These are phyloP conservation scores for Phytophthora multivora DNA, from an alignment of 352 stramenopile genomes.

Conservation along the genomic window DNA sequence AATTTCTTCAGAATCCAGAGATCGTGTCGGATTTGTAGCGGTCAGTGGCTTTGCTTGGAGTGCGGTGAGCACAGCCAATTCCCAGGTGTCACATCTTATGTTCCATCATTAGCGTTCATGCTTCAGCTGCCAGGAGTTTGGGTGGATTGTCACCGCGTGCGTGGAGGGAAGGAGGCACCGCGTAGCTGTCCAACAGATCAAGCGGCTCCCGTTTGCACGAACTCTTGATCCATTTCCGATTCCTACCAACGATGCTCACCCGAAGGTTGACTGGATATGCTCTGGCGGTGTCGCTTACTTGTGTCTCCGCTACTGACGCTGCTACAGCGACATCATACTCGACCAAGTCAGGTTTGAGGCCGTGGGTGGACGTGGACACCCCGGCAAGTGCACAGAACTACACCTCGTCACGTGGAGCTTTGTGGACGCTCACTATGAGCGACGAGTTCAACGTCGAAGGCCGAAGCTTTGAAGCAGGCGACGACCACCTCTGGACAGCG, in stretches of 20 bases:
- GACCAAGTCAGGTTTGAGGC: constrained; percentile 51
- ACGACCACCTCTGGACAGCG: constrained; percentile 94
- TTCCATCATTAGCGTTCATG: constrained; percentile 21
- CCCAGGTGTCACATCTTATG: constrained; percentile 23
- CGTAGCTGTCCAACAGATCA: constrained; percentile 17
- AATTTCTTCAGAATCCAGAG: no score
- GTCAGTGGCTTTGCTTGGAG: constrained; percentile 18
- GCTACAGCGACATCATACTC: constrained; percentile 22
- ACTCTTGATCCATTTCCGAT: constrained; percentile 11
- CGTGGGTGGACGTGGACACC: constrained; percentile 64
- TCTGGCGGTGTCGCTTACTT: background rate
- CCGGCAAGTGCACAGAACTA: constrained; percentile 39
- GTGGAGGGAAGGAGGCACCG: constrained; percentile 11
- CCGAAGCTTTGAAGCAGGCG: constrained; percentile 89
- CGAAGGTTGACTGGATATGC: background rate
- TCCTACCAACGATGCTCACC: constrained; percentile 8
- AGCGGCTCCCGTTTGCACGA: background rate
- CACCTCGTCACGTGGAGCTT: constrained; percentile 46
- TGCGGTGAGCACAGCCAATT: constrained; percentile 28
- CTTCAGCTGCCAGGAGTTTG: constrained; percentile 17
- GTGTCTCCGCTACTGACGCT: background rate
- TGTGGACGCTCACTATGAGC: constrained; percentile 79
- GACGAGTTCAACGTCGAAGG: constrained; percentile 71
- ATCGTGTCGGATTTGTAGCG: constrained; percentile 4
- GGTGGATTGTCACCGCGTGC: constrained; percentile 18